A percentile compares a stretch with the other conserved stretches of the same genome.
Evolutionary conservation across 345 rosid species (phyloP).

Genomic region (Toxicodendron radicans): DNA sequence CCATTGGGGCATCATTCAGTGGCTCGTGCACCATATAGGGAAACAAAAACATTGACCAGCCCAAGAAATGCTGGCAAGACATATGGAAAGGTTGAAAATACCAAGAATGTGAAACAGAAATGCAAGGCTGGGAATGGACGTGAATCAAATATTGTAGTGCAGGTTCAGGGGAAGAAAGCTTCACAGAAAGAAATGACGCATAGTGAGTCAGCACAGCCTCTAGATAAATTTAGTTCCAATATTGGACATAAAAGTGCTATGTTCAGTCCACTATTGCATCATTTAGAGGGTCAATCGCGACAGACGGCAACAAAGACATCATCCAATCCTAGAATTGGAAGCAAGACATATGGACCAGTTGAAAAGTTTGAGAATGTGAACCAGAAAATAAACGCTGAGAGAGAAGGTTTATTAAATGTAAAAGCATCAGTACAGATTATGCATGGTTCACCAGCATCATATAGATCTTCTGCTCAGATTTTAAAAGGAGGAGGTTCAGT

Average conservation of each 20-base stretch:
- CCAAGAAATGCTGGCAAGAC: neutral
- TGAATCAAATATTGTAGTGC: neutral
- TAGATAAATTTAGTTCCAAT: no score
- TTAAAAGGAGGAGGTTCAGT: neutral
- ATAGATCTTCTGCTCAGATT: neutral
- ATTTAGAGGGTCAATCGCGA: neutral
- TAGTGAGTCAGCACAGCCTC: no score
- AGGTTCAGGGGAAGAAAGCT: neutral
- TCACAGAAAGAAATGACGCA: neutral
- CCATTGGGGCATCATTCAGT: neutral
- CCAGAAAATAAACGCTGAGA: neutral
- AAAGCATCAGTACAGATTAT: neutral
- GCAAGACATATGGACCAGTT: constrained; percentile 1
- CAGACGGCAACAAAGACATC: neutral
- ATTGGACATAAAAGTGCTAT: no score
- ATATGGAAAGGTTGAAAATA: neutral
- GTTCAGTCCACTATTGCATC: neutral
- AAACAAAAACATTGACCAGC: neutral
- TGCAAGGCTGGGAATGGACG: neutral
- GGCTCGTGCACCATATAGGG: neutral
- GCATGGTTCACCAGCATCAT: neutral
- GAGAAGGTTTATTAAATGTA: neutral
- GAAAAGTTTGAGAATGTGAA: neutral
- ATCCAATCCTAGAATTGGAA: neutral
- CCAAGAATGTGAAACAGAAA: neutral